phyloP scores from a whole-genome alignment of 306 rosid genomes.

The Astragalus glycyphyllos region DNA sequence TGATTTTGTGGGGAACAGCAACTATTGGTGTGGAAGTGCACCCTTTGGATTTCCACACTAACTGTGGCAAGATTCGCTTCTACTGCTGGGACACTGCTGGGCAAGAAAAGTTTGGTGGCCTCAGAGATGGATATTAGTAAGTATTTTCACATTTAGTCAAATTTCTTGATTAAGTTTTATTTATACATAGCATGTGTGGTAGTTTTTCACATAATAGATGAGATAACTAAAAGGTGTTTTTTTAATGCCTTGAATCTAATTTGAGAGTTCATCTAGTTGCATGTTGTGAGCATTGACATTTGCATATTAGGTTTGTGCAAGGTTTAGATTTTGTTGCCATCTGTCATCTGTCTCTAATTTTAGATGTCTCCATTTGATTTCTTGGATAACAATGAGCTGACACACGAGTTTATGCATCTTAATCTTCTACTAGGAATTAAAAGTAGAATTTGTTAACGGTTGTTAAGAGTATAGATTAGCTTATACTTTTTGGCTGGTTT shows the following conservation, averaged over 20 bases:
- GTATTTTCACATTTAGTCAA: neutral
- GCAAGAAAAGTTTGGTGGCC: slow-evolving; percentile 77
- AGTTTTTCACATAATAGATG: too few species aligned
- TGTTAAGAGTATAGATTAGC: too few species aligned
- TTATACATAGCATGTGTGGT: neutral
- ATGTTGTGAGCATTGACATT: neutral
- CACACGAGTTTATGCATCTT: too few species aligned
- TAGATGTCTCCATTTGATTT: too few species aligned
- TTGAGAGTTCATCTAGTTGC: neutral
- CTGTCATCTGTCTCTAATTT: too few species aligned
- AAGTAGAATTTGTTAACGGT: too few species aligned
- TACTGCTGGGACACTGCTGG: slow-evolving; percentile 87
- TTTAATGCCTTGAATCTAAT: neutral
- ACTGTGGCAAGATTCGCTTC: slow-evolving; percentile 73
- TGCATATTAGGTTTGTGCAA: too few species aligned
- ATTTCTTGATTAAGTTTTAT: neutral
- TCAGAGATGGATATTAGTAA: slow-evolving; percentile 75
- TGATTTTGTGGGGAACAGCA: slow-evolving; percentile 47
- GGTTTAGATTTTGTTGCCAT: too few species aligned
- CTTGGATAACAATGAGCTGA: too few species aligned
- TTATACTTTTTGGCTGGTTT: too few species aligned
- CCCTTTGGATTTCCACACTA: slow-evolving; percentile 74
- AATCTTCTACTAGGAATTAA: too few species aligned
- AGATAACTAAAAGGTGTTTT: too few species aligned
- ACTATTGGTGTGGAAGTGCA: slow-evolving; percentile 83